phyloP scores from a whole-genome alignment of 1,284 basidiomycete species.

The Peniophora sp. region DNA sequence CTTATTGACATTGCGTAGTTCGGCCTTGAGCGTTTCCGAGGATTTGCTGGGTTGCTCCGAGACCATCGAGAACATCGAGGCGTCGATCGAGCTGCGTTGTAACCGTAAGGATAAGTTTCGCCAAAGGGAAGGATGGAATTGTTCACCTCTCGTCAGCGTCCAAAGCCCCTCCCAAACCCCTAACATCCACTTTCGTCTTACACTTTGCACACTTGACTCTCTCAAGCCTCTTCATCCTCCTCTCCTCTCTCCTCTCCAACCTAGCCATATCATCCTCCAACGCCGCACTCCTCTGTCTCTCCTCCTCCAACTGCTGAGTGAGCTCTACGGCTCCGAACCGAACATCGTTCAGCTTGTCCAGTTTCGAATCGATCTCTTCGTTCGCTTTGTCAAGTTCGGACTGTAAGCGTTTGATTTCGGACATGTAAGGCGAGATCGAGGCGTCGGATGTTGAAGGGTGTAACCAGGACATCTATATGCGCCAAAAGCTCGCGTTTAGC shows the following conservation, averaged over 20 bases:
- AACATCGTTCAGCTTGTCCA: conserved; percentile 74
- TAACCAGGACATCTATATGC: conserved; percentile 59
- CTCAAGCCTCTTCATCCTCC: conserved; percentile 48
- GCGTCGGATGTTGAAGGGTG: conserved; percentile 47
- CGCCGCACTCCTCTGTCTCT: conserved; percentile 41
- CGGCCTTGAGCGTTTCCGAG: conserved; percentile 48
- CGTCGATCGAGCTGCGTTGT: conserved; percentile 40
- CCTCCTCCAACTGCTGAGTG: conserved; percentile 64
- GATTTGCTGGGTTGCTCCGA: conserved; percentile 56
- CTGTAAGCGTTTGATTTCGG: conserved; percentile 61
- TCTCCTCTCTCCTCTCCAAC: conserved; percentile 55
- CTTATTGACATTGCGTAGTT: conserved; percentile 49
- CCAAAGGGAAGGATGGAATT: neutral
- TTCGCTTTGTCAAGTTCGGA: conserved; percentile 69
- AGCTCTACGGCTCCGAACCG: conserved; percentile 64
- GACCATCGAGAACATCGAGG: conserved; percentile 41
- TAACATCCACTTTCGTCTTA: conserved; percentile 48
- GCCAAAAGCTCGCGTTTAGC: conserved; percentile 3
- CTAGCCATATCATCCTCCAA: conserved; percentile 65
- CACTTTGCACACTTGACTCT: conserved; percentile 60
- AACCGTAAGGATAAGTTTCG: conserved; percentile 3
- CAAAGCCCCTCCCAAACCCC: conserved; percentile 26
- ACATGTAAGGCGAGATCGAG: conserved; percentile 45
- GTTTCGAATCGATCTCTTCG: conserved; percentile 76
- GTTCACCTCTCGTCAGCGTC: conserved; percentile 56